These are phyloP conservation scores for Penicillium sp. DNA, from an alignment of 2,329 filamentous ascomycete species.

Conservation along the genomic window DNA sequence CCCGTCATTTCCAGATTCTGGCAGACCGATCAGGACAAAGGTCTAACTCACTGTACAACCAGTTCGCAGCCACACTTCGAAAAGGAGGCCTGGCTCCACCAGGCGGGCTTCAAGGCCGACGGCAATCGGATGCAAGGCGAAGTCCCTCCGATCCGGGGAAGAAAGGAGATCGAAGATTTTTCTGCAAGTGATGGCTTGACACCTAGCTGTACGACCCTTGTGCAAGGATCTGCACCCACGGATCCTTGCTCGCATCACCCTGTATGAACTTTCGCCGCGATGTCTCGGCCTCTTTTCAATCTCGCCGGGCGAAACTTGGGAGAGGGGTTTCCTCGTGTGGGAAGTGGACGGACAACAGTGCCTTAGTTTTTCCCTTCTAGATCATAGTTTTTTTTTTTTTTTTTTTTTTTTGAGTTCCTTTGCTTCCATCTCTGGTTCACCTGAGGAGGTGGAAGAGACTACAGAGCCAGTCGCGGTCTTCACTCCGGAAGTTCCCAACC, in stretches of 20 bases:
- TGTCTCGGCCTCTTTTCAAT: conserved; percentile 22
- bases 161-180: conserved; percentile 8
- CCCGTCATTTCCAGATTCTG: conserved; percentile 5
- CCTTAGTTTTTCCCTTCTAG: background rate
- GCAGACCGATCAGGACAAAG: background rate
- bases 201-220: conserved; percentile 17
- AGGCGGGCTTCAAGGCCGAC: background rate
- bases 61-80: background rate
- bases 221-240: conserved; percentile 14
- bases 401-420: too few relatives aligned
- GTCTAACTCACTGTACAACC: background rate
- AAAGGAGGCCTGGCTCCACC: background rate
- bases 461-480: background rate
- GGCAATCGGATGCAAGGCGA: conserved; percentile 11
- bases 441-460: background rate
- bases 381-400: too few relatives aligned
- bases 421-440: background rate
- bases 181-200: conserved; percentile 20
- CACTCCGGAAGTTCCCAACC: background rate
- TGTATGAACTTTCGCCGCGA: conserved; percentile 13
- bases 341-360: background rate
- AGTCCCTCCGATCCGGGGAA: conserved; percentile 13
- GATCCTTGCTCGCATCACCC: conserved; percentile 13
- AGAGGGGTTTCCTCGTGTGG: background rate
- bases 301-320: background rate